Base-by-base conservation (phyloP, 352 stramenopile genomes). In the Globisporangium uncinulatum region DNA sequence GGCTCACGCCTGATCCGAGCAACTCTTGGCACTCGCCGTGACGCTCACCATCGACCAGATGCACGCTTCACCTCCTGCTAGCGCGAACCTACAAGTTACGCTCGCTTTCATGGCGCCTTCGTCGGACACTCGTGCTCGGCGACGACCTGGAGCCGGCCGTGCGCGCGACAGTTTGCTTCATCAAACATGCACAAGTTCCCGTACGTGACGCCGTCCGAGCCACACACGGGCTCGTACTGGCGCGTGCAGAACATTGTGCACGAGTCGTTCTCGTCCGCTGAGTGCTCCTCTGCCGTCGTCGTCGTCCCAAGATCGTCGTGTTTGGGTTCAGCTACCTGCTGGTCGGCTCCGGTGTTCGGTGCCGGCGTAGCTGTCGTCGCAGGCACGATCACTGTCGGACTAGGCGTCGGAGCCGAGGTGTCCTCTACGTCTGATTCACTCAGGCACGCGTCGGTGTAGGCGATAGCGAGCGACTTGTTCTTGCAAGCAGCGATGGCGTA, bases 161-260 rank as follows among this genome's bases (percentile, higher is more conserved):
- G 20, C 11, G 59, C 32, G 31, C 57, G 59, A n/a, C 65, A 58
- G 42, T 63, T 51, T 1, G 65, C 65, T n/a, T 59, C 63, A 21
- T 54, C 34, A 37, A 72, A 67, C n/a, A 42, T 20, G 49, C 66
- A 73, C 37, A 20, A 31, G 54, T 74, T 74, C 20, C 36, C 39
- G 51, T 74, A 74, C 44, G 63, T 71, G 39, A 60, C 24, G 31
- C 60, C 60, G 37, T 74, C 57, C 36, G 67, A 74, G 37, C 67
- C 67, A n/a, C 67, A 74, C 17, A 77, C 57, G 3, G 69, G 69
- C 9, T 64, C 51, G 48, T 72, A 77, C 34, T 69, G 43, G 43
- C 63, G 55, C 41, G 63, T 69, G 41, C 63, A 74, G 46, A 48
- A 58, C 20, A 48, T 50, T 41, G n/a, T 19, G 42, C 62, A 69